phyloP scores from a whole-genome alignment of 2,329 filamentous ascomycete genomes.

The Aspergillus hiratsukae region DNA sequence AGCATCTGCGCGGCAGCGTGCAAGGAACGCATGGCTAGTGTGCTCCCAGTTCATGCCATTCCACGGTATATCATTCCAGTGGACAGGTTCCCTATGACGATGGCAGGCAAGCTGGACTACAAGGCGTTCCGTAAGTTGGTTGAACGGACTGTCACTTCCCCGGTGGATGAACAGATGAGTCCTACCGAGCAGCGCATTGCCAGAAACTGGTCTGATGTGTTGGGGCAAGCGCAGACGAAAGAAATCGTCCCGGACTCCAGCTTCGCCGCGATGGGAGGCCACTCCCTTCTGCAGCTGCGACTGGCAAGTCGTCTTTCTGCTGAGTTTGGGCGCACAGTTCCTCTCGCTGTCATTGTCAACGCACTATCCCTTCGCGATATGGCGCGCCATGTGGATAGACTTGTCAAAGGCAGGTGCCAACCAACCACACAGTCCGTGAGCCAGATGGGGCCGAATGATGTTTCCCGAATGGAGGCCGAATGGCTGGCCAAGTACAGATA shows the following conservation, averaged over 20 bases:
- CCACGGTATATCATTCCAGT: constrained; percentile 5
- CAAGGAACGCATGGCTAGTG: not conserved
- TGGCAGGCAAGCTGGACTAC: constrained; percentile 6
- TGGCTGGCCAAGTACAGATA: not conserved
- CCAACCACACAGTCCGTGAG: not conserved
- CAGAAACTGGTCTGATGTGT: not conserved
- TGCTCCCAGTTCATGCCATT: constrained; percentile 3
- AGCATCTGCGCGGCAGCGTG: not conserved
- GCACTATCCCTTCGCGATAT: not conserved
- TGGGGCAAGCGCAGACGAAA: not conserved
- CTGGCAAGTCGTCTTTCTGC: constrained; percentile 3
- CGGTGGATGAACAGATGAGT: not conserved
- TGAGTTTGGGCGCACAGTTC: not conserved
- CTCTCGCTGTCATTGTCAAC: not conserved
- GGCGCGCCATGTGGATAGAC: not conserved
- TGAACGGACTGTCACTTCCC: not conserved
- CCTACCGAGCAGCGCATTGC: not conserved
- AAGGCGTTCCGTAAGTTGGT: not conserved
- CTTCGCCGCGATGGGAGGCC: constrained; percentile 12
- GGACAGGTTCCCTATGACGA: constrained; percentile 4
- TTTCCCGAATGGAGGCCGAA: not conserved
- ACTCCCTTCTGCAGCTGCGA: constrained; percentile 14
- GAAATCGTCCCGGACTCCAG: constrained; percentile 1
- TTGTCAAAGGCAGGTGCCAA: not conserved
- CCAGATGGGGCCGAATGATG: not conserved